A percentile compares a stretch with the other conserved stretches of the same genome.
Conservation (phyloP, 768 basidiomycete species). For the Suillus alpinus region DNA sequence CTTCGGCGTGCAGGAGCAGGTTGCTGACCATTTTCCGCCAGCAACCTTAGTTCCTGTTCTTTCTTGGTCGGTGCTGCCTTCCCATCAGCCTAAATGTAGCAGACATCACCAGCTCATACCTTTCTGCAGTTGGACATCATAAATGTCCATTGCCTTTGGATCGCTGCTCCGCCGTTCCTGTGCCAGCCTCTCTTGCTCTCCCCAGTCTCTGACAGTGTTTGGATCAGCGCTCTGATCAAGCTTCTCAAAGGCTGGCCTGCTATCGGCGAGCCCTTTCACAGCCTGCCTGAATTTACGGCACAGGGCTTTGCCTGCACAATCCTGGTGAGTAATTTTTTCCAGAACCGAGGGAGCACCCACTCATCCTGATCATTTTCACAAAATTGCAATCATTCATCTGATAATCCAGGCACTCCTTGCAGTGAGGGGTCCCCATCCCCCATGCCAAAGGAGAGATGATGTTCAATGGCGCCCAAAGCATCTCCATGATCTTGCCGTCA, state of each 20-base stretch:
- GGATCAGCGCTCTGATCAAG: background rate
- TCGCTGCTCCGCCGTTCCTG: background rate
- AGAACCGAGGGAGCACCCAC: slow-evolving; percentile 3
- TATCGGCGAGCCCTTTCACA: background rate
- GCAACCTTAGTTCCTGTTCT: background rate
- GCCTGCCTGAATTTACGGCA: background rate
- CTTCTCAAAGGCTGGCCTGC: background rate
- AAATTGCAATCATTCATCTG: slow-evolving; percentile 23
- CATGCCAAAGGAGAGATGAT: background rate
- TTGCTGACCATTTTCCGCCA: background rate
- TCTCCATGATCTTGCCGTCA: slow-evolving; percentile 1
- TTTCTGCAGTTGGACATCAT: background rate
- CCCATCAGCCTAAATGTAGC: background rate
- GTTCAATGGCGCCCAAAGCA: background rate
- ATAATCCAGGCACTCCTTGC: slow-evolving; percentile 17
- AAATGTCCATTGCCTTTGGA: slow-evolving; percentile 1
- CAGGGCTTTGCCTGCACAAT: background rate
- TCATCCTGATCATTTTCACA: slow-evolving; percentile 19
- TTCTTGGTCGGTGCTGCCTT: background rate
- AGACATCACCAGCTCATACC: background rate
- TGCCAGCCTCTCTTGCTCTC: background rate
- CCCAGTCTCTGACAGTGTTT: background rate
- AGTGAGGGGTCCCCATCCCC: background rate
- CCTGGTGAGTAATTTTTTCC: no score
- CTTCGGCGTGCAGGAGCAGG: background rate